Evolutionary conservation across 2,329 filamentous ascomycete genomes (phyloP).

Genomic region (Xylaria hypoxylon): DNA sequence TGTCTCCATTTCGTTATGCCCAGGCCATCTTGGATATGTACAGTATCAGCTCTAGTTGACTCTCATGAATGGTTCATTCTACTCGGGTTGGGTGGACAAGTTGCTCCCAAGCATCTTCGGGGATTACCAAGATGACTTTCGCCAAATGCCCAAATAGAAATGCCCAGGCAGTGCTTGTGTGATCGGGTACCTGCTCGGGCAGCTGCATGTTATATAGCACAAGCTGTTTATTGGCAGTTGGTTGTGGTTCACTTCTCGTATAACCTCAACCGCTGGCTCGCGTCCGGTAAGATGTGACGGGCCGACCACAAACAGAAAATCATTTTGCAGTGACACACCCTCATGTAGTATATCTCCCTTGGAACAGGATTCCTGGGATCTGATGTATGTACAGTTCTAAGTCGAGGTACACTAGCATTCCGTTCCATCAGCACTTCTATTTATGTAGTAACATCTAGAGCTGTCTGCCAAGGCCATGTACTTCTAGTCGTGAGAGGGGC

Average conservation of each 20-base stretch:
- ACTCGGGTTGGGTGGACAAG: slow-evolving; percentile 2
- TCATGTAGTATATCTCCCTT: not conserved
- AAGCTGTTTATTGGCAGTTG: slow-evolving; percentile 11
- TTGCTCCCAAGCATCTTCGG: slow-evolving; percentile 19
- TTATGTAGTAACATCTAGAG: not conserved
- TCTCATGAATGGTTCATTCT: slow-evolving; percentile 7
- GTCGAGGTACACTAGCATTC: not conserved
- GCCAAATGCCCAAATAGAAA: slow-evolving; percentile 28
- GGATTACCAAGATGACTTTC: slow-evolving; percentile 27
- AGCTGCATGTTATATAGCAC: slow-evolving; percentile 23
- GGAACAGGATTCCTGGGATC: not conserved
- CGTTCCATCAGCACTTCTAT: not conserved
- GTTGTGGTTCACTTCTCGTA: slow-evolving; percentile 22
- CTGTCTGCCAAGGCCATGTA: not conserved
- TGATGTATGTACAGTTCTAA: not conserved
- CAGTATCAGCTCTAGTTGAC: not conserved
- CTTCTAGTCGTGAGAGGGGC: slow-evolving; percentile 16
- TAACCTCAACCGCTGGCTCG: slow-evolving; percentile 5
- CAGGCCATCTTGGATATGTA: not conserved
- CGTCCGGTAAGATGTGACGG: slow-evolving; percentile 10
- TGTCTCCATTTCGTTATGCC: not conserved
- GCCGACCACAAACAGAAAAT: slow-evolving; percentile 14
- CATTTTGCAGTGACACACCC: slow-evolving; percentile 6
- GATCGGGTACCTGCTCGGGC: slow-evolving; percentile 26
- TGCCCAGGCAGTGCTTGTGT: slow-evolving; percentile 9